Evolutionary conservation across 192 early-diverging fungal genomes (phyloP).

Genomic region (Gamsiella multidivaricata): DNA sequence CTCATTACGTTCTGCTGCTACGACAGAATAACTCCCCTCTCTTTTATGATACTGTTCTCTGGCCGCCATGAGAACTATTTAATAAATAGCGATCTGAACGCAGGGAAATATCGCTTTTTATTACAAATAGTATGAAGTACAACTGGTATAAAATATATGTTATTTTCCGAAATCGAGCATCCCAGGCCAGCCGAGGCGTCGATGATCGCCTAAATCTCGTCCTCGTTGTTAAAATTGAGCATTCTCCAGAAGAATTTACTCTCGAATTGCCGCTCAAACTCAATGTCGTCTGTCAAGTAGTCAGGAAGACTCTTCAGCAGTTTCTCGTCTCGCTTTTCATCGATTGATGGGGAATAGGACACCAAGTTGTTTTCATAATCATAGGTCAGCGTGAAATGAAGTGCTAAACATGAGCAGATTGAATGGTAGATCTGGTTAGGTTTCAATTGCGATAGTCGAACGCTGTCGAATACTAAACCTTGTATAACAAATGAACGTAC

Average conservation of each 20-base stretch:
- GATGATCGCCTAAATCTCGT: too few species aligned
- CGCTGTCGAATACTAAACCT: too few species aligned
- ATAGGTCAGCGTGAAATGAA: slow-evolving; percentile 38
- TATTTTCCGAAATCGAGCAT: too few species aligned
- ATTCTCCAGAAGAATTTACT: slow-evolving; percentile 48
- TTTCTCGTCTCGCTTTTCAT: slow-evolving; percentile 11
- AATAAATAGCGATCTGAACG: too few species aligned
- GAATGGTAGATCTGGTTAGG: too few species aligned
- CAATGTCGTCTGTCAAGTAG: slow-evolving; percentile 33
- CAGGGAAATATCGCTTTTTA: neutral
- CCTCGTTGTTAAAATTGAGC: slow-evolving; percentile 34
- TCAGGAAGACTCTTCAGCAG: slow-evolving; percentile 36
- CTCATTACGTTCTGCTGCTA: too few species aligned
- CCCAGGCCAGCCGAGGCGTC: too few species aligned
- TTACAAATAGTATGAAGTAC: slow-evolving; percentile 1
- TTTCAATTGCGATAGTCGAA: neutral
- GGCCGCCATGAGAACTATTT: neutral
- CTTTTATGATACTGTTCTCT: neutral
- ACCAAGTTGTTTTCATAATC: slow-evolving; percentile 3
- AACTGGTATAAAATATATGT: too few species aligned
- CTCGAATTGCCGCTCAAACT: slow-evolving; percentile 27
- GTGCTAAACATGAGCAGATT: slow-evolving; percentile 13
- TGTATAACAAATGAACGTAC: slow-evolving; percentile 34
- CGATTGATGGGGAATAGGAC: slow-evolving; percentile 18
- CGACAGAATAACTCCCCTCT: neutral